Base-by-base conservation (phyloP, 2,329 filamentous ascomycete genomes). In the Neospermospora avenae region DNA sequence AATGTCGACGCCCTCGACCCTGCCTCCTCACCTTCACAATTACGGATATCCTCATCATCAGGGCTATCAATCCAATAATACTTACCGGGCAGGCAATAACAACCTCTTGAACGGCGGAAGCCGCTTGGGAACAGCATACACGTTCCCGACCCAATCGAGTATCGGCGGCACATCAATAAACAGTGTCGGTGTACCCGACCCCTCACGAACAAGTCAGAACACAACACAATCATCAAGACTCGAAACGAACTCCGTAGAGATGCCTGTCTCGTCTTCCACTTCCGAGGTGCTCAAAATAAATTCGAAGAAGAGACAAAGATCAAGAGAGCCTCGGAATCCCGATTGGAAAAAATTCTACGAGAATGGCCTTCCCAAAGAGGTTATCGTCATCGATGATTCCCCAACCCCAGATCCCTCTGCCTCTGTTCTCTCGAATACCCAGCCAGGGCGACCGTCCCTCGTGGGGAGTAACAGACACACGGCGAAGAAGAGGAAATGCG, bases 301-400 rank as follows among this genome's bases (percentile, higher is more conserved):
- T 67, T 70, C 60, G 68, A 77, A 67, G 69, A 77, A 66, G 71
- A 72, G 67, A 73, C 75, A 67, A 65, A 69, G 72, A 66, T 67
- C 71, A 67, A 65, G 72, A 66, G 69, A 71, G 61, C 74, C 71
- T 72, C 82, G 81, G 73, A 81, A 85, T 66, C 88, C 89, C 53
- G 87, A 95, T 75, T 95, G 90, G 90, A 80, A 83, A 60, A 84
- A 82, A 65, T 95, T 93, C 72, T 93, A 93, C 74, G 88, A 88
- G 72, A 93, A 93, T 74, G 90, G 90, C 3, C 77, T 92, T 25
- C 90, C 90, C 24, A 88, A 91, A 72, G 90, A 95, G 77, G 86
- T 95, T 71, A 93, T 95, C 71, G 86, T 93, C 69, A 95, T 95
- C 65, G 81, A 80, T 67, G 88, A 93, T 73, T 86, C 84, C 4